phyloP scores from a whole-genome alignment of 2,329 filamentous ascomycete species.

The Huntiella decipiens region DNA sequence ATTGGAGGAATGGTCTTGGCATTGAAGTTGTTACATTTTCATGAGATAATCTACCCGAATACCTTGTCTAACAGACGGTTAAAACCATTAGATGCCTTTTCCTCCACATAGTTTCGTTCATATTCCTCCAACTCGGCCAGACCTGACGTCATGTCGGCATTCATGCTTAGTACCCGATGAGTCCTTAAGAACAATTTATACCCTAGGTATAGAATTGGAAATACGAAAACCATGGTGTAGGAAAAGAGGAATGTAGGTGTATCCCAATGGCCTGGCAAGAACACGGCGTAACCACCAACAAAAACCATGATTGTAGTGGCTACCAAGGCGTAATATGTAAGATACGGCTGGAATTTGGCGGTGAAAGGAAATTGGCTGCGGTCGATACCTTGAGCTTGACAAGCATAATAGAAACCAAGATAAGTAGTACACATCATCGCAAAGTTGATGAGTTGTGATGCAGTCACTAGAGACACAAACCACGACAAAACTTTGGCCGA shows the following conservation, averaged over 20 bases:
- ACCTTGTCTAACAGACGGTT: constrained; percentile 31
- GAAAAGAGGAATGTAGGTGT: constrained; percentile 55
- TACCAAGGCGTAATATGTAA: constrained; percentile 45
- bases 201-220: constrained; percentile 46
- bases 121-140: constrained; percentile 51
- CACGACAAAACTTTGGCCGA: constrained; percentile 50
- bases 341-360: constrained; percentile 49
- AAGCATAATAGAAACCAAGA: constrained; percentile 51
- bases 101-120: constrained; percentile 34
- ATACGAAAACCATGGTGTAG: constrained; percentile 56
- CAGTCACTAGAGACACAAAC: constrained; percentile 52
- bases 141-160: constrained; percentile 44
- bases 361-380: constrained; percentile 52
- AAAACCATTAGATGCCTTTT: constrained; percentile 21
- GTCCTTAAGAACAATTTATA: constrained; percentile 57
- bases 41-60: constrained; percentile 35
- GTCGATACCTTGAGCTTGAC: constrained; percentile 48
- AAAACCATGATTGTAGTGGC: constrained; percentile 53
- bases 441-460: constrained; percentile 58
- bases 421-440: constrained; percentile 51
- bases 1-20: no score
- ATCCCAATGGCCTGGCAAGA: constrained; percentile 46
- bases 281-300: constrained; percentile 58
- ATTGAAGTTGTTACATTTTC: no score
- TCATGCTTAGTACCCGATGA: constrained; percentile 22